phyloP scores from a whole-genome alignment of 2,329 filamentous ascomycete genomes.

The Parasarocladium wereldwijsianum region DNA sequence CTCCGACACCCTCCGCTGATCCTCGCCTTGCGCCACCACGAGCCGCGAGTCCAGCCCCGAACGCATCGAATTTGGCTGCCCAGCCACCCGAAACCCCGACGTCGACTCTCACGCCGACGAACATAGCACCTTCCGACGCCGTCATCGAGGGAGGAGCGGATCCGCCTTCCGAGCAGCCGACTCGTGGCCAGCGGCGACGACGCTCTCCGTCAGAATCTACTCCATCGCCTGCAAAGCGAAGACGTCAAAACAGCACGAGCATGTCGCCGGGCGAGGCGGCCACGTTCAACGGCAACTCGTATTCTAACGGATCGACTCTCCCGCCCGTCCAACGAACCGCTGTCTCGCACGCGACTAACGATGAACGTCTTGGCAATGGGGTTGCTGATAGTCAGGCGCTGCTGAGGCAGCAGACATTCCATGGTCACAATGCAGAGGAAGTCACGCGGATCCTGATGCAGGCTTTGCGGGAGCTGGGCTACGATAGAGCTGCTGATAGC shows the following conservation, averaged over 20 bases:
- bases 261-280: conserved; percentile 49
- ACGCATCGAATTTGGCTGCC: conserved; percentile 8
- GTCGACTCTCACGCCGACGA: conserved; percentile 19
- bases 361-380: too few species aligned
- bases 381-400: too few species aligned
- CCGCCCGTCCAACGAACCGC: conserved; percentile 10
- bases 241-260: conserved; percentile 38
- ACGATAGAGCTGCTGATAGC: conserved; percentile 58
- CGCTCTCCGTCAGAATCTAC: too few species aligned
- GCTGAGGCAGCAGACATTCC: conserved; percentile 34
- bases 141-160: conserved; percentile 9
- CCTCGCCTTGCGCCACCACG: too few species aligned
- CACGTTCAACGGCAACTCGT: conserved; percentile 20
- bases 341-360: conserved; percentile 24
- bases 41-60: conserved; percentile 49
- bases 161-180: conserved; percentile 14
- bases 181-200: conserved; percentile 43
- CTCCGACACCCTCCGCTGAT: conserved; percentile 17
- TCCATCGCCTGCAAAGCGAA: conserved; percentile 30
- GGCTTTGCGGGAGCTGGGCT: conserved; percentile 77
- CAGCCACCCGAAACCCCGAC: conserved; percentile 10
- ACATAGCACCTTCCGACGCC: conserved; percentile 24
- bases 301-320: conserved; percentile 27
- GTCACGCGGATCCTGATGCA: conserved; percentile 88
- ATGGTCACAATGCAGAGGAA: conserved; percentile 82